These are phyloP conservation scores for Penicillium macrosclerotiorum DNA, from an alignment of 495 filamentous ascomycete genomes.

Conservation along the genomic window DNA sequence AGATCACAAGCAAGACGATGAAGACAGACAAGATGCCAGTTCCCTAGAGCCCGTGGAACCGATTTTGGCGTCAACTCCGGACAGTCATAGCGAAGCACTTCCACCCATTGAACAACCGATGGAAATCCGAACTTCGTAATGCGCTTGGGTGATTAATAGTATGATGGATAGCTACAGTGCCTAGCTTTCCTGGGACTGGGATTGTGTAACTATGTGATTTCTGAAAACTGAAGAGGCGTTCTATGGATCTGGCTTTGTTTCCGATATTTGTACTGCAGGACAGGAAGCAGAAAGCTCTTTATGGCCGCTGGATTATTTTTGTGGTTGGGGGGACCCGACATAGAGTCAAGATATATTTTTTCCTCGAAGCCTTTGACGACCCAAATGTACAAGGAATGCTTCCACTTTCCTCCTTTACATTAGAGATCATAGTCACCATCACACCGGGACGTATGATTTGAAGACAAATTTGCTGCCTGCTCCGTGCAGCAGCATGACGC, in stretches of 20 bases:
- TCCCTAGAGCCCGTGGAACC: slow-evolving; percentile 9
- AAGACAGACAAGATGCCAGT: slow-evolving; percentile 2
- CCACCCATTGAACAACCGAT: slow-evolving; percentile 1
- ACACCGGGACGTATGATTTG: no score
- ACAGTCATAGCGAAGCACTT: slow-evolving; percentile 4
- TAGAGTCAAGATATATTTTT: neutral
- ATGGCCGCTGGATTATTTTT: neutral
- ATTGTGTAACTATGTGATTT: neutral
- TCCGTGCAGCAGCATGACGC: slow-evolving; percentile 1
- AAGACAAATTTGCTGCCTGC: slow-evolving; percentile 7
- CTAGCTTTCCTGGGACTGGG: no score
- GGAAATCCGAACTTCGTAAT: slow-evolving; percentile 9
- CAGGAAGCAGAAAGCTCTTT: slow-evolving; percentile 1
- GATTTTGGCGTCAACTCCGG: slow-evolving; percentile 2
- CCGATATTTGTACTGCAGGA: no score
- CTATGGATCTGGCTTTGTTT: no score
- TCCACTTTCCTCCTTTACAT: neutral
- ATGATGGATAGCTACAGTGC: neutral
- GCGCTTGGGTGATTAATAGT: neutral
- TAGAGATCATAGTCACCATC: neutral
- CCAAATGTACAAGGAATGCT: neutral
- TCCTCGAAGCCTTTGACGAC: neutral
- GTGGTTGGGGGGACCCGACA: neutral
- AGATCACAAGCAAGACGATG: slow-evolving; percentile 2
- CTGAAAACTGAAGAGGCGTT: neutral